Base-by-base conservation (phyloP, 2,329 filamentous ascomycete species). In the Leptographium lundbergii region DNA sequence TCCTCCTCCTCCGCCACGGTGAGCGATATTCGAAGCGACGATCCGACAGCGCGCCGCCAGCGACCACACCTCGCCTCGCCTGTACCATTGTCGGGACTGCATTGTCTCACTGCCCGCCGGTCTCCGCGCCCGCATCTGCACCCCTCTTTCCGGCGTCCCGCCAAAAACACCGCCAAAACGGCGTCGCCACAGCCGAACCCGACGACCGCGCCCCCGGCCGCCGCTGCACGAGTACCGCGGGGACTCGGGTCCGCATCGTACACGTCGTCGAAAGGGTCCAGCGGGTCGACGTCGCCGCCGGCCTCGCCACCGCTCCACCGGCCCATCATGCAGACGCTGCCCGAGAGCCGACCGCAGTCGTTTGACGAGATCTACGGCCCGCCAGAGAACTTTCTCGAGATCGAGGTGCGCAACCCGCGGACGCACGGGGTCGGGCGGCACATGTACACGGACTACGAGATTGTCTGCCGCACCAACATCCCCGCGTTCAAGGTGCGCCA, bases 361-460 rank as follows among this genome's bases (percentile, higher is more conserved):
- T 97, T 96, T 71, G 94, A 99, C 75, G 94, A 99, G 80, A 96
- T 97, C 72, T 99, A 99, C 74, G 94, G 91, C 17, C 90, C 92
- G 54, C 94, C 94, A 6, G 94, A 99, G 80, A 99, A 99, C 78
- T 96, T 97, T 71, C 82, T 99, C 58, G 94, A 99, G 78, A 96
- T 99, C 64, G 94, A 99, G 80, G 91, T 97, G 67, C 88, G 88
- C 71, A 94, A 94, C 72, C 94, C 94, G 39, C 87, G 91, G 75
- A 96, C 91, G 32, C 90, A 95, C 74, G 94, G 95, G 71, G 91
- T 94, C 69, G 92, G 91, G 64, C 89, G 94, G 66, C 84, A 85
- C 76, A 96, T 96, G 91, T 97, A 97, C 79, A 99, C 94, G 58
- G 94, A 95, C 75, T 99, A 97, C 79, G 91, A 97, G 74, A 96